Percentiles rank a stretch among this genome's conserved stretches.
Conservation (phyloP, 805 yeast genomes). For the Saccharomycopsis babjevae region DNA sequence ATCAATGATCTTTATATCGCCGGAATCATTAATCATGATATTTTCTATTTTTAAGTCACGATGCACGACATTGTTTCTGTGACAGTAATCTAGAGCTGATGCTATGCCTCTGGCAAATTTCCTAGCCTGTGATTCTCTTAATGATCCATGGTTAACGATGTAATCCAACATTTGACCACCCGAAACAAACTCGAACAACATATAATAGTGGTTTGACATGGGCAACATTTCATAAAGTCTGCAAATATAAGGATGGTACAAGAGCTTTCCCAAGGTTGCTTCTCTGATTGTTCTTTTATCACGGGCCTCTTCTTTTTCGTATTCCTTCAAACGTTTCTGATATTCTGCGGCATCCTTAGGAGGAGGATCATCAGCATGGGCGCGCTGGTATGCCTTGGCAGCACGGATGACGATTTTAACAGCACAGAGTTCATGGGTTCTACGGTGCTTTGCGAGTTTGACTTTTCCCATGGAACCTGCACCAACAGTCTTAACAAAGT, state of each 20-base stretch:
- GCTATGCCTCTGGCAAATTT: slow-evolving; percentile 93
- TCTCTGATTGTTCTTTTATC: slow-evolving; percentile 91
- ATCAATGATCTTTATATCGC: slow-evolving; percentile 92
- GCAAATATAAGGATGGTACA: slow-evolving; percentile 89
- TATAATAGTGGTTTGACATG: slow-evolving; percentile 93
- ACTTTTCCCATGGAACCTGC: slow-evolving; percentile 99
- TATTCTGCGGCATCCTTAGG: slow-evolving; percentile 49
- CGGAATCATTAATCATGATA: slow-evolving; percentile 85
- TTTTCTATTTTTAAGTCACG: slow-evolving; percentile 95
- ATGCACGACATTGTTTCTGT: slow-evolving; percentile 89
- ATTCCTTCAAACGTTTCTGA: slow-evolving; percentile 54
- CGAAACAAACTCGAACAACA: slow-evolving; percentile 91
- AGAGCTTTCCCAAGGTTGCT: slow-evolving; percentile 83
- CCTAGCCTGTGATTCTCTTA: slow-evolving; percentile 89
- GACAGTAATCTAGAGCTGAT: slow-evolving; percentile 88
- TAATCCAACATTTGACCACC: slow-evolving; percentile 98
- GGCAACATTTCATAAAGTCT: slow-evolving; percentile 87
- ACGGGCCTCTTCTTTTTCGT: slow-evolving; percentile 75
- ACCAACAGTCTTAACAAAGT: slow-evolving; percentile 86
- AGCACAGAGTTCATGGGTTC: slow-evolving; percentile 77
- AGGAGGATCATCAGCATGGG: slow-evolving; percentile 60
- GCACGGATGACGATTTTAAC: slow-evolving; percentile 92
- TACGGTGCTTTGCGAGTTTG: slow-evolving; percentile 78
- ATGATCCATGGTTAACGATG: slow-evolving; percentile 89
- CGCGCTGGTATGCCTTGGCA: slow-evolving; percentile 61